These are phyloP conservation scores for Ophiocordyceps camponoti-rufipedis DNA, from an alignment of 2,329 filamentous ascomycete genomes.

Conservation along the genomic window DNA sequence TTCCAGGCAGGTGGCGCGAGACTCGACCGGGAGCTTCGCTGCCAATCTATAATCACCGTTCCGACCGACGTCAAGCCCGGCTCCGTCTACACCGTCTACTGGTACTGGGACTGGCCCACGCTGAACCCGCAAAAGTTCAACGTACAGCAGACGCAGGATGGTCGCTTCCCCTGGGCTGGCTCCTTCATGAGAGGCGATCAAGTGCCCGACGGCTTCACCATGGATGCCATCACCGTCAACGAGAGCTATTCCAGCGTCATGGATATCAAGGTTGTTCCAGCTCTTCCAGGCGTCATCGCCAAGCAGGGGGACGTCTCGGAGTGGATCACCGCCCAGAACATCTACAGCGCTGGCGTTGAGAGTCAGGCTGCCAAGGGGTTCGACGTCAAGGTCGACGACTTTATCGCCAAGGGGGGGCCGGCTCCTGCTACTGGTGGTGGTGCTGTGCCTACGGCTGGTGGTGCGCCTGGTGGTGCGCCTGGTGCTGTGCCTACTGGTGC, in stretches of 20 bases:
- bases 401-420: background rate
- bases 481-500: no score
- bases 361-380: constrained; percentile 26
- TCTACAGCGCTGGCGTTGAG: constrained; percentile 24
- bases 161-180: constrained; percentile 23
- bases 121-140: constrained; percentile 25
- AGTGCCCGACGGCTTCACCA: constrained; percentile 17
- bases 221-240: constrained; percentile 15
- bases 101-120: constrained; percentile 90
- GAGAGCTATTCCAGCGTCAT: constrained; percentile 24
- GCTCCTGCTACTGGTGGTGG: constrained; percentile 6
- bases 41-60: constrained; percentile 65
- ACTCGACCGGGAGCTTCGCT: constrained; percentile 46
- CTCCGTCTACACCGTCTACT: constrained; percentile 66
- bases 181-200: constrained; percentile 20
- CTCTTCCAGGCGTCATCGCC: constrained; percentile 7
- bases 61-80: constrained; percentile 45
- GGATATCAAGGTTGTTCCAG: constrained; percentile 18
- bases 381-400: constrained; percentile 19
- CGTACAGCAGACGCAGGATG: constrained; percentile 17
- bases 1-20: constrained; percentile 33
- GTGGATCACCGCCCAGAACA: constrained; percentile 19
- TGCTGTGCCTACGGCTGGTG: no score
- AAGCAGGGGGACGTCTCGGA: constrained; percentile 6
- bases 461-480: background rate